Percentiles rank a stretch among this genome's conserved stretches.
Evolutionary conservation across 331 rosid species (phyloP).

Genomic region (Quercus phellos): DNA sequence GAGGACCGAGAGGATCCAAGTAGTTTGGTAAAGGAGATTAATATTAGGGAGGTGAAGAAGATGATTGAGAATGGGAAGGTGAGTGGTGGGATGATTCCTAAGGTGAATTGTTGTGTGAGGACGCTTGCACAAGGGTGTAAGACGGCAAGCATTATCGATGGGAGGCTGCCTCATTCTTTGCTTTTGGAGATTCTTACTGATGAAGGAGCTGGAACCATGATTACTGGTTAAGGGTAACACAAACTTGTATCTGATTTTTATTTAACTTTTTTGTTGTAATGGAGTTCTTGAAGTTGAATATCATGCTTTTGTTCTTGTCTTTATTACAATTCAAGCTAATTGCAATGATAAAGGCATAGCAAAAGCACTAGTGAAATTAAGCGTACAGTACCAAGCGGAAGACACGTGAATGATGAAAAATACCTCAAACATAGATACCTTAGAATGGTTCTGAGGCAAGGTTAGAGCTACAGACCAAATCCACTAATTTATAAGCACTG

Average conservation of each 20-base stretch:
- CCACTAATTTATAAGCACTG: no score
- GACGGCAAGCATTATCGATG: constrained; percentile 83
- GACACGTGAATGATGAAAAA: background rate
- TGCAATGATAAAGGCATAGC: no score
- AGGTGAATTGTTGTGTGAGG: constrained; percentile 71
- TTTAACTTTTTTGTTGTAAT: no score
- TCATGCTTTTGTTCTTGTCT: no score
- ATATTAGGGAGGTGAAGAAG: constrained; percentile 65
- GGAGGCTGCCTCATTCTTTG: constrained; percentile 71
- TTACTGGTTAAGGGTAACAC: constrained; percentile 35
- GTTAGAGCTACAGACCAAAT: background rate
- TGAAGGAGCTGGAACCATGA: constrained; percentile 90
- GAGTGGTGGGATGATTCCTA: constrained; percentile 88
- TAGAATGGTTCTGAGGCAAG: background rate
- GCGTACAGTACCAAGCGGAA: no score
- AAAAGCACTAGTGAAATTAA: no score
- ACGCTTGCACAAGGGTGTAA: constrained; percentile 76
- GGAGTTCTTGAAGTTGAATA: no score
- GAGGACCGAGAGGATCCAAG: constrained; percentile 48
- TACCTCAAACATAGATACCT: background rate
- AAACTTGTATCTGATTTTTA: background rate
- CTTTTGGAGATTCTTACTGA: constrained; percentile 81
- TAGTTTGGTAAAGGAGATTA: constrained; percentile 69
- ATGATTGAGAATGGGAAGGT: constrained; percentile 63
- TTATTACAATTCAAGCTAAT: no score